Evolutionary conservation across 2,329 filamentous ascomycete genomes (phyloP).

Genomic region (Colletotrichum melonis): DNA sequence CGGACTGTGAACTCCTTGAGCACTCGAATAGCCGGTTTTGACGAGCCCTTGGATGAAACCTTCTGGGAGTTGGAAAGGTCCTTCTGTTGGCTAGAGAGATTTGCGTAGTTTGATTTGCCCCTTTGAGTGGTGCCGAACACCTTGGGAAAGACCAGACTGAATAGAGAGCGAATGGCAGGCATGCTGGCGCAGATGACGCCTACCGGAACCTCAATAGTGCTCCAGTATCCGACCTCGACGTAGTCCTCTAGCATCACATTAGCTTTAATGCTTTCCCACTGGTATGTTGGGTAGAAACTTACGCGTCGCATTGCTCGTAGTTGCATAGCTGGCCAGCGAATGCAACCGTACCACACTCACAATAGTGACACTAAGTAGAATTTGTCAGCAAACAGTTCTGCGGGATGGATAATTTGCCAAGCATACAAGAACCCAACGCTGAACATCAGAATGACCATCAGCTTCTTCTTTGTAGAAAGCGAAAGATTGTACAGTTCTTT

Average conservation of each 20-base stretch:
- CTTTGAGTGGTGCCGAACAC: constrained; percentile 43
- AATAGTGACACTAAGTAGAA: constrained; percentile 43
- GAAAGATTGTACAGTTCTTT: constrained; percentile 50
- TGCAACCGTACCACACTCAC: constrained; percentile 46
- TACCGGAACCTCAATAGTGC: constrained; percentile 32
- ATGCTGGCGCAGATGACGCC: constrained; percentile 35
- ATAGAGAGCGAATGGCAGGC: constrained; percentile 47
- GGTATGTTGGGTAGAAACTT: not conserved
- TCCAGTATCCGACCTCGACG: constrained; percentile 31
- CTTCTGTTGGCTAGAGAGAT: constrained; percentile 10
- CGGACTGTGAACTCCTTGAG: constrained; percentile 25
- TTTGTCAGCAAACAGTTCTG: not conserved
- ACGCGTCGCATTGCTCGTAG: constrained; percentile 38
- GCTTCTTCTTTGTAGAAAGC: constrained; percentile 55
- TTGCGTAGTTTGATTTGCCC: constrained; percentile 30
- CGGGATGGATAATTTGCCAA: not conserved
- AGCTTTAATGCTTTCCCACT: constrained; percentile 41
- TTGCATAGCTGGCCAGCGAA: constrained; percentile 29
- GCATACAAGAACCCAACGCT: constrained; percentile 51
- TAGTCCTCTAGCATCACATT: constrained; percentile 44
- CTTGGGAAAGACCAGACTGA: constrained; percentile 47
- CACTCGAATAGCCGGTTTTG: constrained; percentile 5
- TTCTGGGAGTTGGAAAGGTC: not conserved
- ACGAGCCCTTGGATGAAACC: constrained; percentile 2
- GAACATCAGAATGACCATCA: constrained; percentile 57